Evolutionary conservation across 805 yeast species (phyloP), one percentile per base, ranked within the genome.

Genomic region (Hanseniaspora lindneri): DNA sequence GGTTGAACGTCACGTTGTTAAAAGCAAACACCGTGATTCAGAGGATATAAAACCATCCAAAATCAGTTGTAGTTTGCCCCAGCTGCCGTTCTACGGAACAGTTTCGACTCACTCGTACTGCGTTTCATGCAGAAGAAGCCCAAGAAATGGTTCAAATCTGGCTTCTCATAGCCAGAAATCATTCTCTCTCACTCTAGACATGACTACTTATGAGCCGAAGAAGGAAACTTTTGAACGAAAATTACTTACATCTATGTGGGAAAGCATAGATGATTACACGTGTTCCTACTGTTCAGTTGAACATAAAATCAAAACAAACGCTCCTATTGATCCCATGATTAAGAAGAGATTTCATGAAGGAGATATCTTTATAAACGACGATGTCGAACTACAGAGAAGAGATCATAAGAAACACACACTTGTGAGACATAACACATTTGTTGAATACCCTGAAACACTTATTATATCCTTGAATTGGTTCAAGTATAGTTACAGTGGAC

Each of bases 381-480:
- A 81, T 7, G 89, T 82, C 79, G 74, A 6, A 17, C 19, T 33
- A 33, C 16, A 7, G 13, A 16, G 13, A 6, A 17, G 19, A 17
- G 23, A 16, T 16, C 14, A 30, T 29, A 20, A 20, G 19, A 21
- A 29, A 79, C 30, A 47, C 6, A 39, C 17, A 0, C 85, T 89
- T 4, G 74, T 77, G 28, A 83, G 84, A 58, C 74, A 72, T 53
- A 76, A 80, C 0, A 69, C 71, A 21, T 71, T 86, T 35, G 69
- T 76, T 11, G 71, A 72, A 48, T 74, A 84, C 3, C 96, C 98
- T 0, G 70, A 74, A 48, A 66, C 84, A 6, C 68, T 92, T 43
- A 75, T 83, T 0, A 65, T 89, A n/a, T 97, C 89, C 61, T 64
- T 92, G 36, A 85, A 95, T 9, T 70, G 97, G 56, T 49, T 46